Evolutionary conservation across 345 rosid species (phyloP).

Genomic region (Eucalyptus cloeziana): DNA sequence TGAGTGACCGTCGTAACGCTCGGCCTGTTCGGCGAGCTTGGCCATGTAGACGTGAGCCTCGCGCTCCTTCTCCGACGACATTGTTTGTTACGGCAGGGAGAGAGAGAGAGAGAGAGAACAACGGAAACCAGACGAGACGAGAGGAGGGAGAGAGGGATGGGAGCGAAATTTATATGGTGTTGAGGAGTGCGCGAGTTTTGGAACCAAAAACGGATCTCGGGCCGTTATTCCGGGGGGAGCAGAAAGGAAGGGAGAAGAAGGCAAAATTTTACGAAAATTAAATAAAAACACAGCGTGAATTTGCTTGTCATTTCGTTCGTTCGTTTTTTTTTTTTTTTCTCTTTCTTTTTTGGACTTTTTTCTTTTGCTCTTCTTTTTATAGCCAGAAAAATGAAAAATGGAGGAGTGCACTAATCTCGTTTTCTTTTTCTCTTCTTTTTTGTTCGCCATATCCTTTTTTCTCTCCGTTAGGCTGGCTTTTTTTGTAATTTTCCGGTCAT

Average conservation of each 20-base stretch:
- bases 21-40: constrained; percentile 96
- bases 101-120: not conserved
- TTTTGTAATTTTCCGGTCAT: no score
- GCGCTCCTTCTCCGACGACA: constrained; percentile 79
- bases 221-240: constrained; percentile 15
- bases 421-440: no score
- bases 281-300: not conserved
- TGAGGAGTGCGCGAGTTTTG: constrained; percentile 11
- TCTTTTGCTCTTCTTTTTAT: no score
- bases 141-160: not conserved
- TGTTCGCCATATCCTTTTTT: no score
- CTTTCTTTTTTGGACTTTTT: no score
- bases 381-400: no score
- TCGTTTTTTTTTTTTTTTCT: no score
- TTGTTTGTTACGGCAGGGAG: not conserved
- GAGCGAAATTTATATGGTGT: not conserved
- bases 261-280: not conserved
- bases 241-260: not conserved
- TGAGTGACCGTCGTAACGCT: constrained; percentile 68
- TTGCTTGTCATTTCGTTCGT: not conserved
- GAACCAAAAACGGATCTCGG: constrained; percentile 48
- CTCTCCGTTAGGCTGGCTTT: no score
- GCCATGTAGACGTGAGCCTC: constrained; percentile 82
- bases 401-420: no score
- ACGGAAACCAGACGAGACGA: not conserved